Evolutionary conservation across 2,329 filamentous ascomycete species (phyloP), one percentile per base, ranked within the genome.

Genomic region (Paraconiothyrium brasiliense): DNA sequence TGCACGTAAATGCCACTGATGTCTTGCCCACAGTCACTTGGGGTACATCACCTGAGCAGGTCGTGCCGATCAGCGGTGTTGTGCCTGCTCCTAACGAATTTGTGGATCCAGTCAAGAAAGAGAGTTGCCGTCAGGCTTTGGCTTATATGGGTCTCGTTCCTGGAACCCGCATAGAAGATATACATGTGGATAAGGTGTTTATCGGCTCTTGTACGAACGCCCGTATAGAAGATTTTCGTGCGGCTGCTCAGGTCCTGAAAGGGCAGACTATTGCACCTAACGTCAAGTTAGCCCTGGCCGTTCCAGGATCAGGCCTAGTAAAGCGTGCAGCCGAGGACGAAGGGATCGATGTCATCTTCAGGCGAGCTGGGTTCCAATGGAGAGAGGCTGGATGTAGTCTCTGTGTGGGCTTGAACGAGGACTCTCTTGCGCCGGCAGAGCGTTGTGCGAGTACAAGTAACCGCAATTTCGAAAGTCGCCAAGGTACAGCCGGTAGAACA

Each of bases 341-440:
- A 80, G 94, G 94, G 57, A 88, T 99, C 4, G 92, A 98, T 81
- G 92, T 93, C 84, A 91, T 97, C 76, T 98, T 99, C 80, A 76
- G 83, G 10, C 92, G 97, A 64, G 94, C 95, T 54, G 95, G 95
- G 6, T 98, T 98, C 69, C 94, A 98, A 79, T 98, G 94, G 94
- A 89, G 95, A 77, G 95, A 99, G 83, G 95, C 95, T 68, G 95
- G 95, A 54, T 99, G 95, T 87, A 96, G 92, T 66, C 98, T 99
- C 94, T 98, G 95, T 78, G 86, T 99, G 58, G 95, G 94, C 77
- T 98, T 99, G 94, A 99, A 99, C 84, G 94, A 95, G 0, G 95
- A 99, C 78, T 97, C 98, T 67, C 87, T 98, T 50, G 89, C 93
- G 2, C 94, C 95, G 57, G 87, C 91, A 78, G 95, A 99, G 83